Evolutionary conservation across 2,329 filamentous ascomycete genomes (phyloP), one percentile per base, ranked within the genome.

Genomic region (Pseudogymnoascus sp.): DNA sequence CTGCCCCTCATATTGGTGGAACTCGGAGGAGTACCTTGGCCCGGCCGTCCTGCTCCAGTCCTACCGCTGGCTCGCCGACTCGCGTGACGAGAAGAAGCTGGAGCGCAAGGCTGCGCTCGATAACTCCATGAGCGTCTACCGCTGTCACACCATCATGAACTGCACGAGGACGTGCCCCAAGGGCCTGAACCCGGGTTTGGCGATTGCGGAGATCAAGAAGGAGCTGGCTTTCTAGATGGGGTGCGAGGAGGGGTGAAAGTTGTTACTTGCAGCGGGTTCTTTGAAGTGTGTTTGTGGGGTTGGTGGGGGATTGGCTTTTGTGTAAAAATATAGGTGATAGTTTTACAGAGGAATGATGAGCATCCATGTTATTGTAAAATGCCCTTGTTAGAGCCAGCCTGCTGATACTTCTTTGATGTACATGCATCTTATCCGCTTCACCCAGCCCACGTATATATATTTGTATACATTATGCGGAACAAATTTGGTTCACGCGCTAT

Each of bases 1-100:
- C 56, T 99, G 95, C 84, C 95, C 95, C n/a, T 97, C 92, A 16
- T 99, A 99, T 84, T 99, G 95, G 95, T 99, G 95, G 95, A 99
- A 99, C 83, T 87, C 89, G 71, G 93, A 97, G 80, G 93, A 97
- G 79, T 99, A 99, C 81, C 90, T 99, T 61, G 95, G 95, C 67
- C 95, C 95, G 65, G 95, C 95, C 69, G 91, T 99, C 66, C 89
- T 99, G 62, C 86, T 99, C 69, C 95, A 99, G 81, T 96, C 92
- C 7, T 99, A 97, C 86, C 87, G 93, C 75, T 99, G 95, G 95
- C 83, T 99, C 69, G 89, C 88, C 74, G 95, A 99, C 77, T 96
- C 91, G 47, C 89, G 95, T 78, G 95, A 99, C 76, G 89, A 97
- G 85, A 87, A 85, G 77, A 96, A 83, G 72, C 87, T 84, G 64